Evolutionary conservation across 345 rosid species (phyloP).

Genomic region (Eutrema heterophyllum): DNA sequence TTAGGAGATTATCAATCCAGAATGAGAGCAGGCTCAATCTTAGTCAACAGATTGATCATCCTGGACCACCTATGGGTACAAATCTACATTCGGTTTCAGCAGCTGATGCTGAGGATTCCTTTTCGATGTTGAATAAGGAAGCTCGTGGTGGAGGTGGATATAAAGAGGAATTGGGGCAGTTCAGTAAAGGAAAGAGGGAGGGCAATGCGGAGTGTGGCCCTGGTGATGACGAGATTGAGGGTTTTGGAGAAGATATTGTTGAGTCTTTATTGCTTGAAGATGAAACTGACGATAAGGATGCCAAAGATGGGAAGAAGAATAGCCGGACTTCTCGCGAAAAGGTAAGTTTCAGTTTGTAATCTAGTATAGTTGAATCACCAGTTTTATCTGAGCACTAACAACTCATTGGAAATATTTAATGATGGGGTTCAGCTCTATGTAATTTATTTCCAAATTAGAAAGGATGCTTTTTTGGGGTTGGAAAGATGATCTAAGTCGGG

Average conservation of each 20-base stretch:
- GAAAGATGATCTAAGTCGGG: background rate
- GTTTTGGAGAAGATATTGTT: constrained; percentile 46
- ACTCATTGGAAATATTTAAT: background rate
- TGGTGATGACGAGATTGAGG: constrained; percentile 37
- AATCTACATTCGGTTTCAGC: constrained; percentile 50
- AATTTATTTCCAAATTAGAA: background rate
- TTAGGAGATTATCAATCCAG: constrained; percentile 25
- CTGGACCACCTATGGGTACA: constrained; percentile 54
- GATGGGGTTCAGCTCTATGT: background rate
- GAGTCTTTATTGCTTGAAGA: constrained; percentile 55
- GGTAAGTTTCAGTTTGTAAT: constrained; percentile 24
- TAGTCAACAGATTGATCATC: constrained; percentile 55
- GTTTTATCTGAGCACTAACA: background rate
- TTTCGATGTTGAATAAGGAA: constrained; percentile 34
- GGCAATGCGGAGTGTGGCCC: background rate
- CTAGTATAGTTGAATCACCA: background rate
- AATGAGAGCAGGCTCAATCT: constrained; percentile 34
- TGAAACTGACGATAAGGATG: constrained; percentile 42
- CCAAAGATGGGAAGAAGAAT: constrained; percentile 39
- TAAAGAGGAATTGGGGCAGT: constrained; percentile 22
- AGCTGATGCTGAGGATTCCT: constrained; percentile 44
- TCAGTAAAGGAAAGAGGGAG: constrained; percentile 24
- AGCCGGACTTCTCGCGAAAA: constrained; percentile 35
- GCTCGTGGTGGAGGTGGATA: constrained; percentile 10
- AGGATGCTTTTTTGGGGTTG: background rate